Evolutionary conservation across 768 basidiomycete species (phyloP), one percentile per base, ranked within the genome.

Genomic region (Cyathus striatus): DNA sequence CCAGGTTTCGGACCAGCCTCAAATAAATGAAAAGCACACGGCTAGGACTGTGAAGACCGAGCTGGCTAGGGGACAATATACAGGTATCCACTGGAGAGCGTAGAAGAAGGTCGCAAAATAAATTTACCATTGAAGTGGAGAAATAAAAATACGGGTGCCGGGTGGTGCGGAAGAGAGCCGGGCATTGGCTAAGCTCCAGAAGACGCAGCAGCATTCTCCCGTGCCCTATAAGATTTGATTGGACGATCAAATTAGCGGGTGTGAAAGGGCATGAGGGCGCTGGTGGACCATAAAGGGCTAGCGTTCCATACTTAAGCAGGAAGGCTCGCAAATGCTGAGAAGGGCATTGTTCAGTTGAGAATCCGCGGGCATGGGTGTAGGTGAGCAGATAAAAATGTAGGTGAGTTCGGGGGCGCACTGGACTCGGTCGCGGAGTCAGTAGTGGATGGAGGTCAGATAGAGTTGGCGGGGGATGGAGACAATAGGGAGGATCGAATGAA

Each of bases 231-330:
- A n/a, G n/a, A n/a, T 32, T n/a, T 56, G 58, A 60, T 60, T 61
- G 55, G 52, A 30, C 56, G 52, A 60, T 59, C 57, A 56, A 54
- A 57, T 60, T 58, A 59, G 54, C 52, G 47, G 56, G 57, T 58
- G 61, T 46, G 56, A 53, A 53, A 38, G 27, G 38, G 49, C 50
- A 53, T 53, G 52, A 52, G 59, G 57, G 54, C 52, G 53, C 48
- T 44, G 48, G 45, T 45, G 38, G n/a, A 26, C 58, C 57, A 46
- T 47, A 58, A 53, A 46, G 43, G 56, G 56, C 47, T 45, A 51
- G 48, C 44, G 38, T 53, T 48, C 45, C 51, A 41, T 44, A 39
- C 36, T 38, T 43, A 41, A 41, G 44, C 20, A 23, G 41, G 40
- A 33, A 44, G 25, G 18, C 40, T 46, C 44, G 37, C 44, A 44